phyloP scores from a whole-genome alignment of 169 alveolate genomes.

The Amoebophrya sp. region DNA sequence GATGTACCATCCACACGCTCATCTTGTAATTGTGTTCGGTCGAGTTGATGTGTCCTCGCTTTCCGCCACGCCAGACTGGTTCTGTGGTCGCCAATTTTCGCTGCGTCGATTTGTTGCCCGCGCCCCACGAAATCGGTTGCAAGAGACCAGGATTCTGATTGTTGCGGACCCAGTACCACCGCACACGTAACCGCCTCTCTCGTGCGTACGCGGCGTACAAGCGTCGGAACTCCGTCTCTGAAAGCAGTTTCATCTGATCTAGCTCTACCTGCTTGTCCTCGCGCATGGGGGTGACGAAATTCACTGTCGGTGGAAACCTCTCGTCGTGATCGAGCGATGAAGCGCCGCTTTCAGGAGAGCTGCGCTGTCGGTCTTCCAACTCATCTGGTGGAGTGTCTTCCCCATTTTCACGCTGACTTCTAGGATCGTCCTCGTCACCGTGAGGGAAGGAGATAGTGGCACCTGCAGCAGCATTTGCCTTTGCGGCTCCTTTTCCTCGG shows the following conservation, averaged over 20 bases:
- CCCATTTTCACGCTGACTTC: too few species aligned
- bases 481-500: too few species aligned
- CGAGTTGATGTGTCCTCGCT: neutral
- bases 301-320: neutral
- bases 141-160: neutral
- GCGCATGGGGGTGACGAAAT: neutral
- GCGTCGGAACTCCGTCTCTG: neutral
- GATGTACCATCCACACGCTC: too few species aligned
- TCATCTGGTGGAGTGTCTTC: too few species aligned
- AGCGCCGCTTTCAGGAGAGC: neutral
- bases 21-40: too few species aligned
- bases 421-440: too few species aligned
- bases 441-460: too few species aligned
- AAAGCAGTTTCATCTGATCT: neutral
- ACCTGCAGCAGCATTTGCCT: too few species aligned
- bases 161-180: neutral
- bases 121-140: neutral
- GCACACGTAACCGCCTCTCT: neutral
- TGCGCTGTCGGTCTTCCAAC: too few species aligned
- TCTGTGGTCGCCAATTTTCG: neutral
- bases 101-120: neutral
- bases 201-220: neutral
- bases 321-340: neutral
- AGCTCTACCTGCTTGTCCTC: neutral
- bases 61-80: neutral